These are phyloP conservation scores for Cetradonia linearis DNA, from an alignment of 495 filamentous ascomycete genomes.

Conservation along the genomic window DNA sequence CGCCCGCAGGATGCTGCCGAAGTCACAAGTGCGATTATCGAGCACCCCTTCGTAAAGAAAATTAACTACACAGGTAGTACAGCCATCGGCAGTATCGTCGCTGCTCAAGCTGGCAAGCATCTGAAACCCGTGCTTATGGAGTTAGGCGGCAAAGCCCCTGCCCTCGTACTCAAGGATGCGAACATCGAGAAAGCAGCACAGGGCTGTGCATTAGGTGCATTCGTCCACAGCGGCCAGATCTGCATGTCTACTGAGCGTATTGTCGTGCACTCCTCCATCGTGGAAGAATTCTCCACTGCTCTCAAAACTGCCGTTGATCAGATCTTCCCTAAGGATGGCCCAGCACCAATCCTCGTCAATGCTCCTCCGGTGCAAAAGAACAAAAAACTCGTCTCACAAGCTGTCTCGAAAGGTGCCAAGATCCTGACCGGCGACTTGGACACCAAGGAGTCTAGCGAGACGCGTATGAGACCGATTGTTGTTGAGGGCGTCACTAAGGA, in stretches of 20 bases:
- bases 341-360: conserved; percentile 53
- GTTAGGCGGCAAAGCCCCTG: conserved; percentile 51
- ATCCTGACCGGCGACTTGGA: conserved; percentile 50
- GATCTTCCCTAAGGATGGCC: conserved; percentile 39
- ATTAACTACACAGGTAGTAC: conserved; percentile 55
- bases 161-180: conserved; percentile 50
- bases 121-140: conserved; percentile 55
- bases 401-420: conserved; percentile 57
- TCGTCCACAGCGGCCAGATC: conserved; percentile 64
- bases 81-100: conserved; percentile 45
- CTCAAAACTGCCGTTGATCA: conserved; percentile 40
- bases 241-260: conserved; percentile 91
- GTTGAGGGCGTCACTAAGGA: conserved; percentile 58
- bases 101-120: conserved; percentile 42
- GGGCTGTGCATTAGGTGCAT: conserved; percentile 42
- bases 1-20: conserved; percentile 42
- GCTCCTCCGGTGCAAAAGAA: conserved; percentile 53
- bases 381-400: conserved; percentile 54
- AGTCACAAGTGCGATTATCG: conserved; percentile 48
- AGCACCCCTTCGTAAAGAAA: conserved; percentile 47
- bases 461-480: conserved; percentile 61
- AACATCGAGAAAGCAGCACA: conserved; percentile 46
- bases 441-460: conserved; percentile 34
- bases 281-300: conserved; percentile 45
- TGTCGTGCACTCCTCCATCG: conserved; percentile 63